These are phyloP conservation scores for Russula griseocarnosa DNA, from an alignment of 768 basidiomycete species.

Conservation along the genomic window DNA sequence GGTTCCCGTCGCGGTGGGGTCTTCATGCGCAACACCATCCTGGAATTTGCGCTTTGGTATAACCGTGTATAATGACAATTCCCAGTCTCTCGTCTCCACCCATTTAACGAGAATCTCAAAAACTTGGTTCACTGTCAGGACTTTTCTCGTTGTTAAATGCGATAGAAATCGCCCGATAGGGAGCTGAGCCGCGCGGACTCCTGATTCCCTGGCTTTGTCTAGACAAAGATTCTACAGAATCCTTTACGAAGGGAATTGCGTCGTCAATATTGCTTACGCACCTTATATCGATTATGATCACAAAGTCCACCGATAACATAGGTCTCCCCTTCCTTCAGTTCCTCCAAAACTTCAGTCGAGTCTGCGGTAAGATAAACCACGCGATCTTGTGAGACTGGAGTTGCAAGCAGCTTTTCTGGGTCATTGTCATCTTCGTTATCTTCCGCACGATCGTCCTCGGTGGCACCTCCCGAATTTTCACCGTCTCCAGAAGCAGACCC, in stretches of 20 bases:
- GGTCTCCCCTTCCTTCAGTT: constrained; percentile 76
- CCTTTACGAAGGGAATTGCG: not conserved
- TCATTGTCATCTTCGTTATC: constrained; percentile 7
- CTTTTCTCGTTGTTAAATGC: constrained; percentile 84
- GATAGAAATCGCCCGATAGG: constrained; percentile 92
- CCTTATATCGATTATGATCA: constrained; percentile 97
- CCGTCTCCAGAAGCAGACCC: constrained; percentile 4
- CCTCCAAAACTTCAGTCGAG: constrained; percentile 77
- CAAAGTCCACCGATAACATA: constrained; percentile 96
- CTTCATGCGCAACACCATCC: constrained; percentile 38
- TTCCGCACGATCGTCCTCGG: constrained; percentile 6
- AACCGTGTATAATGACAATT: constrained; percentile 77
- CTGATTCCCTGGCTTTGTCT: constrained; percentile 72
- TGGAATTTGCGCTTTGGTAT: constrained; percentile 89
- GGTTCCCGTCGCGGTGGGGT: constrained; percentile 5
- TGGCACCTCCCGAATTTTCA: constrained; percentile 11
- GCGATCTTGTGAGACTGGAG: constrained; percentile 35
- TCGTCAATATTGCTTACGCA: constrained; percentile 28
- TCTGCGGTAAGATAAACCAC: constrained; percentile 95
- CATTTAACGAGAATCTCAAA: constrained; percentile 90
- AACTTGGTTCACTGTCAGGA: constrained; percentile 93
- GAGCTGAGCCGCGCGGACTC: constrained; percentile 80
- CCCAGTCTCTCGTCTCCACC: constrained; percentile 85
- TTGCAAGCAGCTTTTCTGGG: not conserved
- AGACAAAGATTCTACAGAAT: constrained; percentile 73